Evolutionary conservation across 108 stramenopile genomes (phyloP).

Genomic region (Discostella pseudostelligera): DNA sequence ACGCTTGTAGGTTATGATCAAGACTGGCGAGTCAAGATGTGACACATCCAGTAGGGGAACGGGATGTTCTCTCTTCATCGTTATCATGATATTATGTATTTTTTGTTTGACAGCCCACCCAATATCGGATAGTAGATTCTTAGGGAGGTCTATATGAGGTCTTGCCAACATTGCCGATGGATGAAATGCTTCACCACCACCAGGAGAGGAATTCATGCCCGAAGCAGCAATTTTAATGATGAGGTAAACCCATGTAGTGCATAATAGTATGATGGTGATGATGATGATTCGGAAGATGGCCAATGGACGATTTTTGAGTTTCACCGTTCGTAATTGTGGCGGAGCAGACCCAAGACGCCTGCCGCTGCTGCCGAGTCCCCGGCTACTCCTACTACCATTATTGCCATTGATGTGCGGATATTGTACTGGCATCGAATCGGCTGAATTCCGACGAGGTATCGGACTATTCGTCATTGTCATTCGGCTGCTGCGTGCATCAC

Average conservation of each 20-base stretch:
- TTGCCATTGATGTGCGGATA: not conserved
- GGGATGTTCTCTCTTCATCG: not conserved
- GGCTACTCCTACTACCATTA: not conserved
- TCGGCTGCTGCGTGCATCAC: no score
- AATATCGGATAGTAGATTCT: not conserved
- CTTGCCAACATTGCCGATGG: slow-evolving; percentile 12
- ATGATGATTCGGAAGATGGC: slow-evolving; percentile 26
- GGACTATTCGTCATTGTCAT: no score
- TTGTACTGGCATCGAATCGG: no score
- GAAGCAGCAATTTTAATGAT: slow-evolving; percentile 27
- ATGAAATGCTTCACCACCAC: not conserved
- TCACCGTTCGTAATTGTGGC: not conserved
- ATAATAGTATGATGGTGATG: slow-evolving; percentile 25
- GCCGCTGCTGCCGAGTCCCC: not conserved
- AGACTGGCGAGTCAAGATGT: slow-evolving; percentile 61
- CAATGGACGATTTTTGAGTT: slow-evolving; percentile 6
- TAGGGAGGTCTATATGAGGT: slow-evolving; percentile 10
- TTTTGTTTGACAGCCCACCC: slow-evolving; percentile 17
- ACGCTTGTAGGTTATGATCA: slow-evolving; percentile 80
- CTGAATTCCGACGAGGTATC: no score
- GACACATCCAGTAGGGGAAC: slow-evolving; percentile 22
- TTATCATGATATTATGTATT: slow-evolving; percentile 16
- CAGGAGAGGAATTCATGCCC: not conserved
- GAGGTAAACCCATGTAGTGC: slow-evolving; percentile 28
- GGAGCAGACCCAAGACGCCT: slow-evolving; percentile 2